Evolutionary conservation across 2,329 filamentous ascomycete genomes (phyloP).

Genomic region (Conoideocrella luteorostrata): DNA sequence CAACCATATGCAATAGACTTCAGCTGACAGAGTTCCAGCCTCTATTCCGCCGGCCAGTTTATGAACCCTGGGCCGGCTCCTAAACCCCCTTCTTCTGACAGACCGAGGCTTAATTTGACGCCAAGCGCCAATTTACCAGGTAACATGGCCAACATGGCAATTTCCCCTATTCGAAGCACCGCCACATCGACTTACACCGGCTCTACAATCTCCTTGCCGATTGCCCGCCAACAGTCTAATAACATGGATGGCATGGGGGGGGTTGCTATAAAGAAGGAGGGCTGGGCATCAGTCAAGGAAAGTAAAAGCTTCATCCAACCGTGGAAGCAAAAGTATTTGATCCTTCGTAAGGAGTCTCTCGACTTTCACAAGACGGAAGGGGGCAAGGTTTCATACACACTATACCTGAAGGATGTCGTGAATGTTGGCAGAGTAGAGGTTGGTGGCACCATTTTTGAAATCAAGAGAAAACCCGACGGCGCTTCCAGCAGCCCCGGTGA

Average conservation of each 20-base stretch:
- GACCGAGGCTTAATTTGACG: conserved; percentile 73
- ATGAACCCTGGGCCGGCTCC: conserved; percentile 97
- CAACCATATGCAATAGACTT: background rate
- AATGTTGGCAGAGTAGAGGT: conserved; percentile 88
- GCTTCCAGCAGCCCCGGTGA: conserved; percentile 66
- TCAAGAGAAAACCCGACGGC: conserved; percentile 68
- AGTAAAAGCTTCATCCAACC: conserved; percentile 76
- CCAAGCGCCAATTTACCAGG: conserved; percentile 68
- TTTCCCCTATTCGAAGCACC: conserved; percentile 63
- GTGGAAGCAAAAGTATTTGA: conserved; percentile 88
- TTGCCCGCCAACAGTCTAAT: conserved; percentile 56
- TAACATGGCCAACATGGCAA: conserved; percentile 72
- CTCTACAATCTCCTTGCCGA: conserved; percentile 66
- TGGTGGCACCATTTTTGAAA: conserved; percentile 87
- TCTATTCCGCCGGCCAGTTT: conserved; percentile 63
- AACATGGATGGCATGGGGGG: conserved; percentile 59
- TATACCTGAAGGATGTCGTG: conserved; percentile 80
- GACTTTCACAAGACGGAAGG: conserved; percentile 92
- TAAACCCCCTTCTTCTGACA: conserved; percentile 74
- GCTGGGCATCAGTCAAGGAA: conserved; percentile 83
- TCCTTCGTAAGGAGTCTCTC: conserved; percentile 84
- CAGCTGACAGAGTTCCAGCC: conserved; percentile 29
- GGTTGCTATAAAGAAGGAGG: conserved; percentile 71
- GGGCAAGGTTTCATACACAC: conserved; percentile 78
- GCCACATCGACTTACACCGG: conserved; percentile 62